Evolutionary conservation across 2,329 filamentous ascomycete species (phyloP).

Genomic region (Immersiporthe knoxdaviesiana): DNA sequence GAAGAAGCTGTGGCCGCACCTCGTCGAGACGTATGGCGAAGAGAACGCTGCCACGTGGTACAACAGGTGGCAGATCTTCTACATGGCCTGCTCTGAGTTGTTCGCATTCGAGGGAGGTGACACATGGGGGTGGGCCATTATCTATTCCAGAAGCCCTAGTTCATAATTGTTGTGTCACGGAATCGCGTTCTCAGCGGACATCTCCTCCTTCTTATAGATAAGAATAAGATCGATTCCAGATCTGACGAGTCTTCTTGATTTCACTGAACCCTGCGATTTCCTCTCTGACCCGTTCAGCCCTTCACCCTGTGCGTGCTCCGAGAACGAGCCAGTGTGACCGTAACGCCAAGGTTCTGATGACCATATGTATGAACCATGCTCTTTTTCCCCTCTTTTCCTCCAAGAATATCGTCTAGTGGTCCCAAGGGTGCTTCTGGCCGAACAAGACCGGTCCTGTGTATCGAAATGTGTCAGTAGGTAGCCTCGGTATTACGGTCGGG

Average conservation of each 20-base stretch:
- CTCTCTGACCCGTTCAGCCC: neutral
- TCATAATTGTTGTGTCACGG: constrained; percentile 19
- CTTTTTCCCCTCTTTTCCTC: constrained; percentile 10
- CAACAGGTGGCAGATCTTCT: constrained; percentile 73
- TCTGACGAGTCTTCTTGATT: neutral
- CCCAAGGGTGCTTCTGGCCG: constrained; percentile 96
- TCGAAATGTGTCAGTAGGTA: constrained; percentile 11
- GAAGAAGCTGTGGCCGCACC: constrained; percentile 63
- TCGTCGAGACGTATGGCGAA: constrained; percentile 68
- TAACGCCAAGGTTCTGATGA: constrained; percentile 4
- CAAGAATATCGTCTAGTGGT: constrained; percentile 63
- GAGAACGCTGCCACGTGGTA: constrained; percentile 65
- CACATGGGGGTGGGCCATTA: constrained; percentile 69
- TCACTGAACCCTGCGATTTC: neutral
- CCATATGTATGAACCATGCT: constrained; percentile 16
- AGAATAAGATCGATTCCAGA: constrained; percentile 5
- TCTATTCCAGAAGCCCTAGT: constrained; percentile 63
- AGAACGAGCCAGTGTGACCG: neutral
- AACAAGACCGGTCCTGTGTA: constrained; percentile 70
- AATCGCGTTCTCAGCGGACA: neutral
- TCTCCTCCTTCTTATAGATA: constrained; percentile 3
- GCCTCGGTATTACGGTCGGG: neutral
- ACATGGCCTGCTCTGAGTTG: constrained; percentile 71
- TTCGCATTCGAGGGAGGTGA: constrained; percentile 69
- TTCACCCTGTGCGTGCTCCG: too few relatives aligned